Evolutionary conservation across 177 flowering plant genomes (phyloP).

Genomic region (Vitis hybrid): DNA sequence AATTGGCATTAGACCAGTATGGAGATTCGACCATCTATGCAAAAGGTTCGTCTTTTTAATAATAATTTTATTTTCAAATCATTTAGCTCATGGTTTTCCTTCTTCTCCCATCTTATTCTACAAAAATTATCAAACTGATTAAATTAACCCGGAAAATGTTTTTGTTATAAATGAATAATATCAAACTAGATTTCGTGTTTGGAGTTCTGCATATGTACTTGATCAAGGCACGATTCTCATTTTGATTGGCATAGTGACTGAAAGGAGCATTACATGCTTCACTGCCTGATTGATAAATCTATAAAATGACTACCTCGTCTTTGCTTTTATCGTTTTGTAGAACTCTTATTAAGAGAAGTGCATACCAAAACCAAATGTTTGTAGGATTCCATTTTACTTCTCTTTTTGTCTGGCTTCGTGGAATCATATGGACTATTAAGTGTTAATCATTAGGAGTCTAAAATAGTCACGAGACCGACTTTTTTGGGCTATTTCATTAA

Average conservation of each 20-base stretch:
- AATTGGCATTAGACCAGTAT: conserved; percentile 67
- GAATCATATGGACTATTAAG: background rate
- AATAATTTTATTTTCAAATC: too few species aligned
- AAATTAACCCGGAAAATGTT: too few species aligned
- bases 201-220: too few species aligned
- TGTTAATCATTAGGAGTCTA: background rate
- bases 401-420: background rate
- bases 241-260: background rate
- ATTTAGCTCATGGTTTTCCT: background rate
- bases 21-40: conserved; percentile 78
- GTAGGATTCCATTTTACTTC: background rate
- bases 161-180: too few species aligned
- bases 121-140: background rate
- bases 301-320: conserved; percentile 2
- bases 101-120: background rate
- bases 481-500: background rate
- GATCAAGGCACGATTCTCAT: too few species aligned
- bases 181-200: too few species aligned
- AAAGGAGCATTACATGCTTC: background rate
- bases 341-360: background rate
- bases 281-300: background rate
- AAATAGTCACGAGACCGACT: background rate
- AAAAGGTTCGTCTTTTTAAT: conserved; percentile 51
- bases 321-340: background rate
- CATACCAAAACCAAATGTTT: background rate